Percentiles rank a stretch among this genome's conserved stretches.
These are phyloP conservation scores for Daldinia concentrica DNA, from an alignment of 495 filamentous ascomycete genomes.

Conservation along the genomic window DNA sequence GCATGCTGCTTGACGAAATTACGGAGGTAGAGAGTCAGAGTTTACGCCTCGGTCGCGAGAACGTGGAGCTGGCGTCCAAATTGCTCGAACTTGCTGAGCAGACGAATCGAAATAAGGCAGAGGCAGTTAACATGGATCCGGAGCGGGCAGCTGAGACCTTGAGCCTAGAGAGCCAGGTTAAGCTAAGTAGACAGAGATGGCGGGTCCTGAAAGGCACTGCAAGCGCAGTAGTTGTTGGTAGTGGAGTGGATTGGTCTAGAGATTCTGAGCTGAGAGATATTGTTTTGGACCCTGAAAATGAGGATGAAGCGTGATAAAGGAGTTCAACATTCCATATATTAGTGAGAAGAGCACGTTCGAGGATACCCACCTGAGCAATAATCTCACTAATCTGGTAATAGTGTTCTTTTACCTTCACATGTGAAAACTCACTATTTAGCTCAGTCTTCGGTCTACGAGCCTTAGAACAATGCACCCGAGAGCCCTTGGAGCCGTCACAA, in stretches of 20 bases:
- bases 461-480: neutral
- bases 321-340: neutral
- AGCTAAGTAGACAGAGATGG: constrained; percentile 68
- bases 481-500: neutral
- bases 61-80: constrained; percentile 67
- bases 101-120: constrained; percentile 60
- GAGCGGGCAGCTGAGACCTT: constrained; percentile 63
- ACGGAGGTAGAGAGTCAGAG: constrained; percentile 65
- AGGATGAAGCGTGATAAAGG: constrained; percentile 22
- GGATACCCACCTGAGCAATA: constrained; percentile 27
- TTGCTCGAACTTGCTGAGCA: constrained; percentile 69
- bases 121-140: constrained; percentile 58
- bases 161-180: constrained; percentile 64
- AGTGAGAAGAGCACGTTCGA: constrained; percentile 1
- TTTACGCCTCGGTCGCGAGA: constrained; percentile 63
- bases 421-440: too few relatives aligned
- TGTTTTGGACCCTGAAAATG: constrained; percentile 77
- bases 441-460: neutral
- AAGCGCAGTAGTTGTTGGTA: constrained; percentile 79
- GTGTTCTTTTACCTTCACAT: neutral
- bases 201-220: constrained; percentile 77
- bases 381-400: neutral
- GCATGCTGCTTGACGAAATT: constrained; percentile 57
- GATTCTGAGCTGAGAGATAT: constrained; percentile 73
- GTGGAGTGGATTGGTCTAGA: constrained; percentile 83